Evolutionary conservation across 345 rosid genomes (phyloP).

Genomic region (Hibiscus syriacus): DNA sequence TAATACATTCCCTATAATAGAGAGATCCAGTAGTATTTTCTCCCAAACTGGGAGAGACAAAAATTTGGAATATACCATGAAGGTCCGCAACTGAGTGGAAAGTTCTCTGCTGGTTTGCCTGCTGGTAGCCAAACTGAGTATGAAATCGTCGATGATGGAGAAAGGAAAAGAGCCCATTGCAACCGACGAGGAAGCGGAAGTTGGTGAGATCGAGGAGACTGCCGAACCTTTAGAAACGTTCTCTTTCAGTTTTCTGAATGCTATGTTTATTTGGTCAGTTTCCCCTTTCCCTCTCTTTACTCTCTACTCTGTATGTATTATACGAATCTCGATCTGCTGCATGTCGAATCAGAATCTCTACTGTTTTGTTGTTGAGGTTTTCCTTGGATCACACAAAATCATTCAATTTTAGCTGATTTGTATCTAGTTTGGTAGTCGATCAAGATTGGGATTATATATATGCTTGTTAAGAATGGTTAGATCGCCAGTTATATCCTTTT

Average conservation of each 20-base stretch:
- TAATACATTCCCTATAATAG: too few species aligned
- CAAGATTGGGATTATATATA: neutral
- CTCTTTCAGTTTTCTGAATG: conserved; percentile 88
- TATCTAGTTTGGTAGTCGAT: neutral
- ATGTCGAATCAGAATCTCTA: neutral
- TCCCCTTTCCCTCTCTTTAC: neutral
- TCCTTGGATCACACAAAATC: neutral
- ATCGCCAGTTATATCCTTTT: neutral
- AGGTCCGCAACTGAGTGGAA: neutral
- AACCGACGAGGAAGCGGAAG: conserved; percentile 8
- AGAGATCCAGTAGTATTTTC: too few species aligned
- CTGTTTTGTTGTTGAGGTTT: neutral
- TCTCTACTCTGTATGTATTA: neutral
- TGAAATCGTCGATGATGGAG: conserved; percentile 18
- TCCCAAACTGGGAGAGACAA: neutral
- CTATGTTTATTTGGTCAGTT: conserved; percentile 74
- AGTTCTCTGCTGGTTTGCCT: neutral
- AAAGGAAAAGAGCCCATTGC: conserved; percentile 14
- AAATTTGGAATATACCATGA: neutral
- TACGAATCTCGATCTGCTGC: neutral
- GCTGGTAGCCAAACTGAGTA: neutral
- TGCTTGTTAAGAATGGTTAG: neutral
- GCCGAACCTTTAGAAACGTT: conserved; percentile 53
- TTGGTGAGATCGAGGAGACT: conserved; percentile 40
- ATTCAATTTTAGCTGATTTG: neutral